phyloP scores from a whole-genome alignment of 2,329 filamentous ascomycete species.

The Dactylella cylindrospora region DNA sequence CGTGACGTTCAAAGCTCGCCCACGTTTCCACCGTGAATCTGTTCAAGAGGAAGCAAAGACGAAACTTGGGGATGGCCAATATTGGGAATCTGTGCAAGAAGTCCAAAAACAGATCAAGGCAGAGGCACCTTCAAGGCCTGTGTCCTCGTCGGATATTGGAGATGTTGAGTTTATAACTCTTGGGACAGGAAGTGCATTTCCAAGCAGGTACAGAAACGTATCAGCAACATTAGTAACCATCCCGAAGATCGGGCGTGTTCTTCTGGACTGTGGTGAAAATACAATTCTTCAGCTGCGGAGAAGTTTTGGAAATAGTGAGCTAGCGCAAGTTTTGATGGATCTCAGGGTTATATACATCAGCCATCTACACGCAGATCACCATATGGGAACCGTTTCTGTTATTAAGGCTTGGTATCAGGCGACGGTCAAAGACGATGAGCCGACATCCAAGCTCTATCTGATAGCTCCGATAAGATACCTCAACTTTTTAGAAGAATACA shows the following conservation, averaged over 20 bases:
- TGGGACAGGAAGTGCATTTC: conserved; percentile 85
- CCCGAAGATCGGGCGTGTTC: conserved; percentile 80
- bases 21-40: conserved; percentile 45
- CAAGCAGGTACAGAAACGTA: conserved; percentile 94
- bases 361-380: conserved; percentile 94
- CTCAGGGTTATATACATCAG: conserved; percentile 87
- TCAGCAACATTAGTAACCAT: conserved; percentile 82
- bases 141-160: conserved; percentile 67
- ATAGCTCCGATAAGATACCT: conserved; percentile 52
- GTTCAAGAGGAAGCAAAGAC: conserved; percentile 45
- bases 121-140: conserved; percentile 7
- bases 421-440: conserved; percentile 52
- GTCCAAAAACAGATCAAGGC: conserved; percentile 53
- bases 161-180: conserved; percentile 83
- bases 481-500: conserved; percentile 76
- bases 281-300: conserved; percentile 84
- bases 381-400: conserved; percentile 79
- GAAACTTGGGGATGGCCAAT: conserved; percentile 50
- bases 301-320: conserved; percentile 65
- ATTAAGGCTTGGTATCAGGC: conserved; percentile 76
- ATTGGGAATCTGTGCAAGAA: conserved; percentile 59
- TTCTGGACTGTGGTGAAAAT: conserved; percentile 90
- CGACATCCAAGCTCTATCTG: conserved; percentile 47
- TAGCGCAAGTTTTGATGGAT: conserved; percentile 72
- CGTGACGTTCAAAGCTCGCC: conserved; percentile 1